Conservation (phyloP, 2,329 filamentous ascomycete species). For the Fusarium nelsonii region DNA sequence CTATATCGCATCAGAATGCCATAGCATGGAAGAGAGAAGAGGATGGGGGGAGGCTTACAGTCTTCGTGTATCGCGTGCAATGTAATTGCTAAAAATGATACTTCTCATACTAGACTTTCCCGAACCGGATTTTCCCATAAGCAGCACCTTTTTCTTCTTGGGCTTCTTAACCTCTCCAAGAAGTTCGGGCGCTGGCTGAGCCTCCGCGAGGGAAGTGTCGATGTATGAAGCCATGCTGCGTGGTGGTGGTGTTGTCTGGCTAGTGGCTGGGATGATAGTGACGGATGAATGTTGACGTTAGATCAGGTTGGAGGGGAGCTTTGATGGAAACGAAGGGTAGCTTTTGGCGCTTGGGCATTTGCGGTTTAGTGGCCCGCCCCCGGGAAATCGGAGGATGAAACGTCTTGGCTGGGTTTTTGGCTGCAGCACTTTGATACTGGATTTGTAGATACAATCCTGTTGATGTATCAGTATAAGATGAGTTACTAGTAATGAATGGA, state of each 20-base stretch:
- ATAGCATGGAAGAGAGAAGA: neutral
- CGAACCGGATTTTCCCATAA: slow-evolving; percentile 96
- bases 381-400: slow-evolving; percentile 29
- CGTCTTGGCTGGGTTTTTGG: neutral
- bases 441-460: neutral
- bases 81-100: slow-evolving; percentile 99
- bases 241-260: neutral
- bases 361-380: slow-evolving; percentile 26
- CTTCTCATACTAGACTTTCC: slow-evolving; percentile 98
- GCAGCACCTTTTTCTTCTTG: slow-evolving; percentile 87
- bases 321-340: slow-evolving; percentile 15
- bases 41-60: slow-evolving; percentile 62
- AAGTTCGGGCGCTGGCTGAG: slow-evolving; percentile 52
- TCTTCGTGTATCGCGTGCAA: slow-evolving; percentile 92
- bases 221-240: slow-evolving; percentile 51
- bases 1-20: slow-evolving; percentile 48
- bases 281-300: neutral
- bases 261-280: neutral
- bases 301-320: slow-evolving; percentile 25
- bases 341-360: slow-evolving; percentile 33
- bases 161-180: slow-evolving; percentile 71
- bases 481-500: accelerated
- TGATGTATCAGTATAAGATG: no score
- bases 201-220: slow-evolving; percentile 50
- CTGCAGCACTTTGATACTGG: neutral